Conservation (phyloP, 352 stramenopile genomes). For the Phytophthora aleatoria region DNA sequence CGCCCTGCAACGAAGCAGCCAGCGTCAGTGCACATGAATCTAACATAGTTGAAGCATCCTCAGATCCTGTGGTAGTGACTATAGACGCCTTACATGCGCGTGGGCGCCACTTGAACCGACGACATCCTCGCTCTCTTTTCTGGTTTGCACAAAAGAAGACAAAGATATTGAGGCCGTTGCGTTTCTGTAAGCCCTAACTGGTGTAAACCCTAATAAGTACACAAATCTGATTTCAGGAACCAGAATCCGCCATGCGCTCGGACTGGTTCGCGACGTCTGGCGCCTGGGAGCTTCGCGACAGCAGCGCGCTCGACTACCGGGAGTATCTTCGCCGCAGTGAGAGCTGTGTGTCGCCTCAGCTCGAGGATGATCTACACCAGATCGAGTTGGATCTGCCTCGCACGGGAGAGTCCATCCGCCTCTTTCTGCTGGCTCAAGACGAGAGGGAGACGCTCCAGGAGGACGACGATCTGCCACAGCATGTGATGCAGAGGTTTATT, state of each 20-base stretch:
- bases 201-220: slow-evolving; percentile 10
- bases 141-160: slow-evolving; percentile 9
- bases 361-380: slow-evolving; percentile 68
- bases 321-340: slow-evolving; percentile 47
- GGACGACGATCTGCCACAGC: slow-evolving; percentile 25
- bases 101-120: slow-evolving; percentile 70
- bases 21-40: slow-evolving; percentile 9
- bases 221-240: slow-evolving; percentile 8
- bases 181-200: slow-evolving; percentile 18
- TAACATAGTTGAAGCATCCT: neutral
- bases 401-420: slow-evolving; percentile 53
- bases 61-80: neutral
- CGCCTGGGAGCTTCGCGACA: slow-evolving; percentile 35
- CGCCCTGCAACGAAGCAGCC: slow-evolving; percentile 49
- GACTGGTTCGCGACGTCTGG: slow-evolving; percentile 60
- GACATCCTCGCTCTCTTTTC: slow-evolving; percentile 28
- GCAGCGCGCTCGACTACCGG: slow-evolving; percentile 45
- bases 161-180: slow-evolving; percentile 24
- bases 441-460: slow-evolving; percentile 15
- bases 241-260: slow-evolving; percentile 12
- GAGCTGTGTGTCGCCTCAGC: slow-evolving; percentile 25
- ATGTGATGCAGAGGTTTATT: slow-evolving; percentile 39
- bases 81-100: slow-evolving; percentile 69
- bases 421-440: slow-evolving; percentile 47
- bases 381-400: slow-evolving; percentile 76